Evolutionary conservation across 2,329 filamentous ascomycete genomes (phyloP), one percentile per base, ranked within the genome.

Genomic region (Fragosphaeria purpurea): DNA sequence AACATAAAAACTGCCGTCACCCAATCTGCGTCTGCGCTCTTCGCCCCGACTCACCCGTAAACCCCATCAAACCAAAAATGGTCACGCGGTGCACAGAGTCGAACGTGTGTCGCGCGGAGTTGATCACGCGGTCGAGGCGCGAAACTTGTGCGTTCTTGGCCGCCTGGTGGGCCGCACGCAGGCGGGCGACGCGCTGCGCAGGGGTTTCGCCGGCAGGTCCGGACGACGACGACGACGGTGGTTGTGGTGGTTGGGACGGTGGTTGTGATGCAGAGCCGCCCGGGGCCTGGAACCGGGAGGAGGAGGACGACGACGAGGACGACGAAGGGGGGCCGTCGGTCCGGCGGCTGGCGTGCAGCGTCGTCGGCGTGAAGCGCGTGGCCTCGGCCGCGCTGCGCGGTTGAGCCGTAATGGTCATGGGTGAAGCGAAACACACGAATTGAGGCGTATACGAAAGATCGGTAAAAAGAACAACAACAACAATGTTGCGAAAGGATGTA

Each of bases 321-420:
- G 51, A 44, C 44, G 53, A 41, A 11, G 56, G 53, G 32, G 69
- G 66, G 40, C 64, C 61, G 48, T 61, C 61, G 41, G 74, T 66
- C 64, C 85, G 86, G 58, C 80, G 79, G 57, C 76, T 76, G 59
- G 85, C 86, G 68, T 88, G 85, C 38, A 82, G 82, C 54, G 76
- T 80, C 13, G 80, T 85, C 32, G 81, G 71, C 12, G 83, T 86
- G 67, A 86, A 93, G 63, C 86, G 83, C 61, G 87, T 93, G 58
- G 87, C 86, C 65, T 90, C 86, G 60, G 79, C 80, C 64, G 86
- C 82, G 69, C 80, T 86, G 63, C 85, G 83, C 54, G 84, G 54
- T 9, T 44, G 50, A n/a, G 42, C 39, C 9, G 48, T 12, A 9
- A 54, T 48, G 44, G 53, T 44, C 56, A 57, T 57, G 12, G 32